phyloP scores from a whole-genome alignment of 2,329 filamentous ascomycete genomes.

The Ascochyta koolunga region DNA sequence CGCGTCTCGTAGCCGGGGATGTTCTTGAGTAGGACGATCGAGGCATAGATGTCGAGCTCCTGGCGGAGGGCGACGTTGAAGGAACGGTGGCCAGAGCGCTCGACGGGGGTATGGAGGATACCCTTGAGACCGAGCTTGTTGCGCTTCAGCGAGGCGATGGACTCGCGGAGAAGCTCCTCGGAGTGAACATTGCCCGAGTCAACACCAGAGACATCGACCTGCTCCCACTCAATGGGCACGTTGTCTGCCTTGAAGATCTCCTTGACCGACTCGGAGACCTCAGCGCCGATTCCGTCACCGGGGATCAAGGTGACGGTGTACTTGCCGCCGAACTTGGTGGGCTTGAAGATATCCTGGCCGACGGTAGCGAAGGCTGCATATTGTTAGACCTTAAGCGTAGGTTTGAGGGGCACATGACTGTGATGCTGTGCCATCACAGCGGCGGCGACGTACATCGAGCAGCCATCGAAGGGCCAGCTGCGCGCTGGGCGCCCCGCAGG shows the following conservation, averaged over 20 bases:
- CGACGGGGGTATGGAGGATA: constrained; percentile 96
- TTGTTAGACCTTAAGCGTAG: constrained; percentile 19
- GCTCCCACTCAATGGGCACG: constrained; percentile 98
- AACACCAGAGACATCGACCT: constrained; percentile 92
- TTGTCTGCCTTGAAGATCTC: constrained; percentile 99
- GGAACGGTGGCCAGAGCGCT: constrained; percentile 94
- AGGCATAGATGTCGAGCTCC: constrained; percentile 99
- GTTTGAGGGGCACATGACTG: constrained; percentile 9
- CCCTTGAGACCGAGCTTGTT: constrained; percentile 99
- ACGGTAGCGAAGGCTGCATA: constrained; percentile 63
- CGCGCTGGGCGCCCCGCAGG: constrained; percentile 60
- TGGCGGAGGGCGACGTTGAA: constrained; percentile 99
- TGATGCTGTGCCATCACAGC: not conserved
- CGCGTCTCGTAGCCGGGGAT: constrained; percentile 98
- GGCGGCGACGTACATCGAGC: constrained; percentile 58
- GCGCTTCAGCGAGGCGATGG: constrained; percentile 91
- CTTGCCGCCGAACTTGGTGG: constrained; percentile 98
- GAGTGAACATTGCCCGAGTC: constrained; percentile 84
- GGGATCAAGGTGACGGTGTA: constrained; percentile 99
- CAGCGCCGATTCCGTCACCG: constrained; percentile 96
- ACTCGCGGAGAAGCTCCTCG: constrained; percentile 94
- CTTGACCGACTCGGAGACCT: constrained; percentile 98
- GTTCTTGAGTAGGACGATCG: constrained; percentile 98
- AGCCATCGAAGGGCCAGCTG: constrained; percentile 58
- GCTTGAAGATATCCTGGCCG: constrained; percentile 97